Conservation (phyloP, 257 asterid species). For the Solanum clarkiae region DNA sequence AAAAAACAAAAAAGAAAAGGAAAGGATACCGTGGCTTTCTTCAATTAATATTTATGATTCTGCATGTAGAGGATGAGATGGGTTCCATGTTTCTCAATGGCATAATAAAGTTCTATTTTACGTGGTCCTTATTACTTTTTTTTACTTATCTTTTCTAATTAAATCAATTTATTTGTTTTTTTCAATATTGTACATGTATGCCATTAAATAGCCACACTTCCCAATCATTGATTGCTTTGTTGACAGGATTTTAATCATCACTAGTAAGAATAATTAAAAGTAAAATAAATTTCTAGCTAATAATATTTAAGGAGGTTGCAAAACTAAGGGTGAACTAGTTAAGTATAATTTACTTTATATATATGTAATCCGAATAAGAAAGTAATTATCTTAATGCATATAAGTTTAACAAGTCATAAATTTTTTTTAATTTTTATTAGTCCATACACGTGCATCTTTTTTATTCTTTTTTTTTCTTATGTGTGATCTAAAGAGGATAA, state of each 20-base stretch:
- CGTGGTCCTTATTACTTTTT: background rate
- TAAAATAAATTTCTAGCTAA: too few relatives aligned
- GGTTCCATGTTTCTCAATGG: background rate
- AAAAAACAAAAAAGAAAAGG: too few relatives aligned
- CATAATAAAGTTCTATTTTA: background rate
- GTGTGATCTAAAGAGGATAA: too few relatives aligned
- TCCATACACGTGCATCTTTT: background rate
- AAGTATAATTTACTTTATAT: background rate
- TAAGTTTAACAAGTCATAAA: background rate
- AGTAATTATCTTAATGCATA: background rate
- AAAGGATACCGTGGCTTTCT: background rate
- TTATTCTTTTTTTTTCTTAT: too few relatives aligned
- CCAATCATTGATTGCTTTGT: background rate
- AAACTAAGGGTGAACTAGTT: too few relatives aligned
- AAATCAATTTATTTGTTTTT: background rate
- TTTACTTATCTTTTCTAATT: background rate
- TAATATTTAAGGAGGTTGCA: too few relatives aligned
- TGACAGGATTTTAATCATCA: background rate
- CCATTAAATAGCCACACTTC: background rate
- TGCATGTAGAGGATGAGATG: background rate
- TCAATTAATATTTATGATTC: background rate
- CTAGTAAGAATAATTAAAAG: too few relatives aligned
- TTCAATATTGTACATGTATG: background rate
- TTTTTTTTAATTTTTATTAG: background rate
- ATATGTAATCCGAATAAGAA: background rate